phyloP scores from a whole-genome alignment of 768 basidiomycete species.

The Tricholomella constricta region DNA sequence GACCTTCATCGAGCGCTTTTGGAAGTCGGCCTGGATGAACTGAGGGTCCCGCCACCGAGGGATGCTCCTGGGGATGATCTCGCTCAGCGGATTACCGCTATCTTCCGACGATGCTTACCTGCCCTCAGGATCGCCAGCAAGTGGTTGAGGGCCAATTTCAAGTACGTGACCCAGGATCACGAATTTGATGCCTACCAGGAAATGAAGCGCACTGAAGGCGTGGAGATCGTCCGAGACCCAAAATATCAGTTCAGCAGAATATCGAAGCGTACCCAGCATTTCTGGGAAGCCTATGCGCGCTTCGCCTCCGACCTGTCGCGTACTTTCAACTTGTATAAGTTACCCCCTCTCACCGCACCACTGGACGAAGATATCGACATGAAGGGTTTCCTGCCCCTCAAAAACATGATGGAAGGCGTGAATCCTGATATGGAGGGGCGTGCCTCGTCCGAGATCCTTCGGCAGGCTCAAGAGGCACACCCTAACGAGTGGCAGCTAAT shows the following conservation, averaged over 20 bases:
- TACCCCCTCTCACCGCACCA: constrained; percentile 59
- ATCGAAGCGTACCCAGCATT: constrained; percentile 45
- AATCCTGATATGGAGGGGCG: constrained; percentile 22
- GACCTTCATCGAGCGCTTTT: constrained; percentile 64
- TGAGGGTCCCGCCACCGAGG: constrained; percentile 55
- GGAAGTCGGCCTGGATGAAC: constrained; percentile 63
- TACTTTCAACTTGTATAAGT: constrained; percentile 65
- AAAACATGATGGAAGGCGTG: constrained; percentile 52
- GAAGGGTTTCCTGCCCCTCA: constrained; percentile 84
- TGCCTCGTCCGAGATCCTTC: constrained; percentile 19
- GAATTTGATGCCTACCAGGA: constrained; percentile 36
- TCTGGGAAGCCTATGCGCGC: constrained; percentile 73
- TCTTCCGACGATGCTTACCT: constrained; percentile 83
- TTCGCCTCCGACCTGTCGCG: constrained; percentile 63
- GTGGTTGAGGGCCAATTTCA: constrained; percentile 81
- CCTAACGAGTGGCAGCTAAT: constrained; percentile 97
- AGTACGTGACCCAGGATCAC: constrained; percentile 57
- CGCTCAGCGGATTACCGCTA: constrained; percentile 83
- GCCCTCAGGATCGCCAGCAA: constrained; percentile 86
- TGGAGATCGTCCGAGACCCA: constrained; percentile 30
- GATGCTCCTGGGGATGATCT: constrained; percentile 61
- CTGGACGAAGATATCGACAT: constrained; percentile 93
- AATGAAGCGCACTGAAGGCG: constrained; percentile 29
- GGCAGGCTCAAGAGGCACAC: constrained; percentile 48
- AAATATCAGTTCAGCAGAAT: constrained; percentile 35